phyloP scores from a whole-genome alignment of 768 basidiomycete species.

The Daedaleopsis nitida region DNA sequence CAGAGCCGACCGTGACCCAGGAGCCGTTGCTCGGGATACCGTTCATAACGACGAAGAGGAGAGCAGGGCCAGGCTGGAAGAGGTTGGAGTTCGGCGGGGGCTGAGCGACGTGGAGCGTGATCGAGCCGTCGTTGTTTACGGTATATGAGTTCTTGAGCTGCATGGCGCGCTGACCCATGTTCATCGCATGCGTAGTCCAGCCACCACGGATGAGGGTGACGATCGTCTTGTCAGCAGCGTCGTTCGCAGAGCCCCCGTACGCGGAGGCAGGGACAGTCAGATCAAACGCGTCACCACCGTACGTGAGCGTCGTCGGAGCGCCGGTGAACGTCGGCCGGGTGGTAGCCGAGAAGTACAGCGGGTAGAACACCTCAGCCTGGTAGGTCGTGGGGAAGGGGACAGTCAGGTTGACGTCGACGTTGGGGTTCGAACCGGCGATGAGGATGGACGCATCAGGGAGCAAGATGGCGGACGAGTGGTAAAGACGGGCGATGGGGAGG shows the following conservation, averaged over 20 bases:
- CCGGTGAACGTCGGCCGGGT: conserved; percentile 71
- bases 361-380: conserved; percentile 87
- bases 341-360: conserved; percentile 75
- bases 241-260: conserved; percentile 67
- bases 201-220: conserved; percentile 84
- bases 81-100: conserved; percentile 83
- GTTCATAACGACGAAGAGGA: conserved; percentile 80
- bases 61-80: conserved; percentile 86
- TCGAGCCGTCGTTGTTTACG: conserved; percentile 74
- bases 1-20: conserved; percentile 77
- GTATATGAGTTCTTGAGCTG: conserved; percentile 87
- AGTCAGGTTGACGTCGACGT: conserved; percentile 73
- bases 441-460: conserved; percentile 86
- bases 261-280: conserved; percentile 66
- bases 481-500: conserved; percentile 76
- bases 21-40: conserved; percentile 84
- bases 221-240: conserved; percentile 71
- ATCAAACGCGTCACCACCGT: conserved; percentile 84
- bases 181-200: conserved; percentile 85
- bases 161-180: conserved; percentile 81
- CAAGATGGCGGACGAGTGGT: conserved; percentile 91
- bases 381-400: conserved; percentile 76
- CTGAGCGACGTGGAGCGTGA: conserved; percentile 80
- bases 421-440: conserved; percentile 92
- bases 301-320: conserved; percentile 72